Evolutionary conservation across 352 stramenopile species (phyloP), one percentile per base, ranked within the genome.

Genomic region (Globisporangium echinulatum): DNA sequence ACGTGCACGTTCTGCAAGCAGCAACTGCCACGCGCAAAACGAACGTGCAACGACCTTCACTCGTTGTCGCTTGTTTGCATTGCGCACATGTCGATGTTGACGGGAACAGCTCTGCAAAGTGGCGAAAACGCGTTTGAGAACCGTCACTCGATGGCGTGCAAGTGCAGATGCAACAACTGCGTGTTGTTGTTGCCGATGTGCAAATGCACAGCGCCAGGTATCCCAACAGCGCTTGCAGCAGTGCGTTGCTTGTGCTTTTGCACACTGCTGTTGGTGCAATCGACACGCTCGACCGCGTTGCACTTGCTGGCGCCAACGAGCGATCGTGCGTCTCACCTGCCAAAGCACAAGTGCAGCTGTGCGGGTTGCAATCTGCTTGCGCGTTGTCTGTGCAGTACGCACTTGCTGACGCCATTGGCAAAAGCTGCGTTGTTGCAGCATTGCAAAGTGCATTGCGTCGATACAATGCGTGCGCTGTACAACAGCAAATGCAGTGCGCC

Each of bases 121-220:
- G 5, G 63, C 11, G n/a, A 72, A 60, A 9, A 49, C 58, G 0
- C 15, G 15, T 56, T 57, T 53, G 71, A 67, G 78, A 3, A 9
- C 25, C 36, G 8, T 25, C 42, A 71, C 71, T 79, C 5, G 11
- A 5, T 5, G 13, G 14, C 43, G 43, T 5, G 5, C 13, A 13
- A 49, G 9, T 19, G 25, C 25, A 33, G 25, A 1, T 33, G 25
- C 43, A 4, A 14, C 9, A 17, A 1, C 43, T 49, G 43, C 43
- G 14, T 17, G 43, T 13, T 49, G 43, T 13, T 49, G 43, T 13
- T n/a, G 43, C 14, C 9, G 8, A n/a, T n/a, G 43, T 7, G 11
- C 43, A 49, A 49, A 49, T 25, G 46, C 14, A 15, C n/a, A 10
- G 13, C 46, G 46, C 46, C 46, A 49, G 13, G 5, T 33, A 9